These are phyloP conservation scores for Coniochaeta pulveracea DNA, from an alignment of 2,329 filamentous ascomycete genomes.

Conservation along the genomic window DNA sequence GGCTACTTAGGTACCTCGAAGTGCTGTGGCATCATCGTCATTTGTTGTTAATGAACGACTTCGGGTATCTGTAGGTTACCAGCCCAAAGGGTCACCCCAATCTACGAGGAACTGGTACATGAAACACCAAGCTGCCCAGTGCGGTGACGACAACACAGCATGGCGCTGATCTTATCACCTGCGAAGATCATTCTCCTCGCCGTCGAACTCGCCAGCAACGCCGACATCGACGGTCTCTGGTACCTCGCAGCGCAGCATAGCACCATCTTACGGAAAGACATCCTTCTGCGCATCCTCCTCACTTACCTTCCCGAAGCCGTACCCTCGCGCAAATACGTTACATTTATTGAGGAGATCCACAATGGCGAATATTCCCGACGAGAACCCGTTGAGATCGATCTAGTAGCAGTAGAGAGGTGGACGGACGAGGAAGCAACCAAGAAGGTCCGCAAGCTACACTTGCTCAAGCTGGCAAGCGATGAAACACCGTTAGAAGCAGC, in stretches of 20 bases:
- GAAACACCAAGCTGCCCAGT: too few species aligned
- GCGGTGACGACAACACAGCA: too few species aligned
- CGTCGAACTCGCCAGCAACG: constrained; percentile 54
- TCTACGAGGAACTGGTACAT: too few species aligned
- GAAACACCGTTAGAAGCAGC: constrained; percentile 33
- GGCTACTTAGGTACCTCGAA: too few species aligned
- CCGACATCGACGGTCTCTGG: constrained; percentile 52
- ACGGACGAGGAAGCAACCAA: constrained; percentile 53
- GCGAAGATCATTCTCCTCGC: constrained; percentile 64
- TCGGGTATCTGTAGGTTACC: too few species aligned
- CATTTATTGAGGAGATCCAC: constrained; percentile 47
- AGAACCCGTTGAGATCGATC: constrained; percentile 37
- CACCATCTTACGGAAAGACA: constrained; percentile 48
- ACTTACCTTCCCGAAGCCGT: constrained; percentile 66
- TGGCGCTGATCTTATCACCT: constrained; percentile 38
- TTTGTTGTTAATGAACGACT: too few species aligned
- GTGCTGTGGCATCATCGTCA: too few species aligned
- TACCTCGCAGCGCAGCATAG: constrained; percentile 45
- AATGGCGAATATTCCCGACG: constrained; percentile 30
- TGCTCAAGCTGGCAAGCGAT: constrained; percentile 44
- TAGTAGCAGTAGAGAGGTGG: constrained; percentile 42
- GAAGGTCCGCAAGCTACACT: constrained; percentile 49
- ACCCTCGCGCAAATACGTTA: constrained; percentile 50
- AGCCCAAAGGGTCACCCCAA: too few species aligned
- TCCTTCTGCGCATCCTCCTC: constrained; percentile 62